Base-by-base conservation (phyloP, 2,329 filamentous ascomycete species). In the Teratosphaeria viscida region DNA sequence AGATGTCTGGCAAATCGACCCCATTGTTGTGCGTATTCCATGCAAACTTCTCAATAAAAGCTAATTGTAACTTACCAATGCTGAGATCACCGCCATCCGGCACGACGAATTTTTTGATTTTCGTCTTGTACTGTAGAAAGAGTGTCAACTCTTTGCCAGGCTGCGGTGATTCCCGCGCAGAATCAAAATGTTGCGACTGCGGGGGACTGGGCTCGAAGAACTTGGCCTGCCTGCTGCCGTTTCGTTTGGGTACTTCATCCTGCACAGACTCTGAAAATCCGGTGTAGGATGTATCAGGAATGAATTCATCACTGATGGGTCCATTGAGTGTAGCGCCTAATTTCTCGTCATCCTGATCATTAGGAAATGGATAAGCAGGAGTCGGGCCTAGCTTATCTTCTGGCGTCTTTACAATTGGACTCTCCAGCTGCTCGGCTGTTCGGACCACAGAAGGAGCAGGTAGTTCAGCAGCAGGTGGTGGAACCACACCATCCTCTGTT, bases 1-100 rank as follows among this genome's bases (percentile, higher is more conserved):
- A 96, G 16, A 99, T 97, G 68, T 99, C 94, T 0, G 94, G 94
- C 54, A 99, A 77, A 71, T 99, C 94, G 14, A 85, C 84, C 7
- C 94, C 94, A 68, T 96, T 95, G 62, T 90, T 88, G 67, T 97
- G 92, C 0, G 92, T 96, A 68, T 96, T 97, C 92, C 95, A 99
- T 0, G 92, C 94, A 71, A 99, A 99, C 72, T 96, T 99, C 67
- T 99, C 94, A 67, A 99, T 99, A 68, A 99, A 99, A 0, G 94
- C 92, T 32, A 99, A 81, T 73, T 99, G 92, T 60, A 99, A 75
- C 27, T 92, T 84, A 1, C 91, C 91, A 61, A 96, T 87, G 2
- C 90, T 92, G 11, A 99, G 80, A 63, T 92, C 90, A 35, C 86
- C 85, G 1, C 92, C 92, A 71, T 95, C 91, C 0, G 89, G 78